A percentile compares a stretch with the other conserved stretches of the same genome.
Evolutionary conservation across 371 early-diverging fungal genomes (phyloP).

Genomic region (Lichtheimia ramosa): DNA sequence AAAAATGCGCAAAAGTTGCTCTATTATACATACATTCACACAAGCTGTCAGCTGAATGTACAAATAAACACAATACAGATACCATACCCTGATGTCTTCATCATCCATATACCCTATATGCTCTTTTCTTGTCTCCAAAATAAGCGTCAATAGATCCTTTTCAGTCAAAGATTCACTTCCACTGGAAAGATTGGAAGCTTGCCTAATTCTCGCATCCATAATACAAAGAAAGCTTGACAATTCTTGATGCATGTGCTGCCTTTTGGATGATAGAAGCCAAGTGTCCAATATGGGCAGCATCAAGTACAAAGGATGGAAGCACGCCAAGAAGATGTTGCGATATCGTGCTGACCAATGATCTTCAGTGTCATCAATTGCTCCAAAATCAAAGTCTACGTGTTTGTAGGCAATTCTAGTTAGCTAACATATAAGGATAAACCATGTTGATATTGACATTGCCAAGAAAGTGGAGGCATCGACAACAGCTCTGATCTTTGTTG

Average conservation of each 20-base stretch:
- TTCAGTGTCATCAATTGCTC: slow-evolving; percentile 9
- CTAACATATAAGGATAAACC: too few species aligned
- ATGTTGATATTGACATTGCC: too few species aligned
- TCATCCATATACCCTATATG: slow-evolving; percentile 23
- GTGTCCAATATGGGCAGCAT: slow-evolving; percentile 48
- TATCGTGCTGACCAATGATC: slow-evolving; percentile 14
- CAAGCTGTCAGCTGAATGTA: neutral
- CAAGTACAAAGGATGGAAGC: slow-evolving; percentile 35
- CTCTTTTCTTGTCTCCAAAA: slow-evolving; percentile 29
- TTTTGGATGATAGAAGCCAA: slow-evolving; percentile 11
- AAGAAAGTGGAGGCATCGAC: too few species aligned
- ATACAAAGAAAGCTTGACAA: slow-evolving; percentile 21
- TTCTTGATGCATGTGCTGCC: slow-evolving; percentile 29
- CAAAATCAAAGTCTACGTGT: slow-evolving; percentile 14
- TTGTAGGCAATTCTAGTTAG: neutral
- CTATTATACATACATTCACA: neutral
- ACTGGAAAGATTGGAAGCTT: neutral
- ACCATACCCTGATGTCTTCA: slow-evolving; percentile 33
- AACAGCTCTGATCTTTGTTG: too few species aligned
- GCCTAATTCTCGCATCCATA: slow-evolving; percentile 26
- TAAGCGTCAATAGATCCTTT: slow-evolving; percentile 45
- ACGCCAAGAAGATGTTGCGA: slow-evolving; percentile 6
- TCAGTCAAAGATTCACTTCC: slow-evolving; percentile 20
- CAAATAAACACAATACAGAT: neutral
- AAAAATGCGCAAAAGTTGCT: slow-evolving; percentile 23